phyloP scores from a whole-genome alignment of 345 rosid genomes.

The Cardamine resedifolia region DNA sequence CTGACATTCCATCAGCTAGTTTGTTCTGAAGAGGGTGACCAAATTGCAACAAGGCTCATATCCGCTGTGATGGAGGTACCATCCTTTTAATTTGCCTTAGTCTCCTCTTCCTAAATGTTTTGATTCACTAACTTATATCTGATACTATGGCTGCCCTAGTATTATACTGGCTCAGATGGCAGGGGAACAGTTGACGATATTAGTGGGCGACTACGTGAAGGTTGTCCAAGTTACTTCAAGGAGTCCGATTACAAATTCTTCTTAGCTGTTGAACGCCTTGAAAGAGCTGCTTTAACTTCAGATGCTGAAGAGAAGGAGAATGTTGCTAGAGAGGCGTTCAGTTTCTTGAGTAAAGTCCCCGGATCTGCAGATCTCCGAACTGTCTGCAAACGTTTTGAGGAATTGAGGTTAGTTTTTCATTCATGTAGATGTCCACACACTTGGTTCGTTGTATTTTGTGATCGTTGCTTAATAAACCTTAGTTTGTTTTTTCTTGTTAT shows the following conservation, averaged over 20 bases:
- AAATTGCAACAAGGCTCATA: constrained; percentile 79
- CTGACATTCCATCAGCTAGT: constrained; percentile 91
- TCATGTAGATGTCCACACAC: constrained; percentile 31
- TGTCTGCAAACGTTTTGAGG: constrained; percentile 96
- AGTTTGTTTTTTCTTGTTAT: background rate
- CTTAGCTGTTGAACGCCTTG: constrained; percentile 96
- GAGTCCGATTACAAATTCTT: constrained; percentile 96
- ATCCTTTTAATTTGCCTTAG: constrained; percentile 1
- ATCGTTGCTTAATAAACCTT: background rate
- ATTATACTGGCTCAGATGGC: constrained; percentile 95
- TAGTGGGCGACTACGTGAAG: constrained; percentile 75
- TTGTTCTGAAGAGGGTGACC: constrained; percentile 96
- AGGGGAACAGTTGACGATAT: constrained; percentile 98
- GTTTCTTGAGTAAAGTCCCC: constrained; percentile 80
- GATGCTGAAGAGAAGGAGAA: constrained; percentile 74
- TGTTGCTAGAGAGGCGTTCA: constrained; percentile 90
- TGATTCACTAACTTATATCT: constrained; percentile 20
- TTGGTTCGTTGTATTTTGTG: constrained; percentile 15
- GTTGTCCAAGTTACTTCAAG: constrained; percentile 96
- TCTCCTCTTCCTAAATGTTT: constrained; percentile 10
- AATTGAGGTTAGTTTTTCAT: constrained; percentile 62
- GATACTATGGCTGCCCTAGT: constrained; percentile 49
- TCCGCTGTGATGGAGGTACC: constrained; percentile 90
- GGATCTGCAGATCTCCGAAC: constrained; percentile 92
- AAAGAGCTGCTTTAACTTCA: constrained; percentile 70